These are phyloP conservation scores for Fusarium bactridioides DNA, from an alignment of 2,329 filamentous ascomycete species.

Conservation along the genomic window DNA sequence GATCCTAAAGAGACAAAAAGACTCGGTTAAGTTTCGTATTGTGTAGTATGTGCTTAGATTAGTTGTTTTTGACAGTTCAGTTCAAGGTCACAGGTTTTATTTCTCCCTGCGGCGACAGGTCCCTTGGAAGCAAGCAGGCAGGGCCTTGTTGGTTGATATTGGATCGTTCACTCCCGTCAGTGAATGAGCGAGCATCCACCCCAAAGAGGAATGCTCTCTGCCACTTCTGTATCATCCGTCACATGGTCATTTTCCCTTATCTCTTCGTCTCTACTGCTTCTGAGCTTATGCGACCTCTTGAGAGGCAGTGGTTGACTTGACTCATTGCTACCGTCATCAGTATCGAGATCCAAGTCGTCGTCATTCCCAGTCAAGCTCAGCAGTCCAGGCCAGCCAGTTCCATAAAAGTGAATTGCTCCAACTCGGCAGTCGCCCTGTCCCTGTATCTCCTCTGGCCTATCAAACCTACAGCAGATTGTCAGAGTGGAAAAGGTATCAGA, in stretches of 20 bases:
- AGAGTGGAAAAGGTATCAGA: slow-evolving; percentile 23
- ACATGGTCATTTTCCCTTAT: neutral
- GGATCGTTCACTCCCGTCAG: slow-evolving; percentile 6
- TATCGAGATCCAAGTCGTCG: slow-evolving; percentile 13
- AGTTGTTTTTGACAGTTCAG: neutral
- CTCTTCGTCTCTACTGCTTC: neutral
- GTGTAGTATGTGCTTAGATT: neutral
- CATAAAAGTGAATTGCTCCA: slow-evolving; percentile 32
- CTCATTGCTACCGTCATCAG: neutral
- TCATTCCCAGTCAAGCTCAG: slow-evolving; percentile 5
- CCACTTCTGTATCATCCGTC: slow-evolving; percentile 3
- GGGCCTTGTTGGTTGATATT: slow-evolving; percentile 9
- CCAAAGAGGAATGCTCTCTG: neutral
- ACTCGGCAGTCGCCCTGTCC: slow-evolving; percentile 42
- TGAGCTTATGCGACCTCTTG: neutral
- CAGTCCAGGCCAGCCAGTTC: neutral
- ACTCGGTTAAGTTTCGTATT: neutral
- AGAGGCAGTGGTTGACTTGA: neutral
- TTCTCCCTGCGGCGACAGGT: neutral
- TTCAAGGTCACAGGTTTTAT: neutral
- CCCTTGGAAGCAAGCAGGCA: neutral
- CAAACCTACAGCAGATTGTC: slow-evolving; percentile 2
- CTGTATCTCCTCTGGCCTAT: slow-evolving; percentile 23
- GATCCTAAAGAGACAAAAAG: neutral
- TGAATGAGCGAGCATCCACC: slow-evolving; percentile 13